Evolutionary conservation across 163 green algal genomes (phyloP).

Genomic region (Scenedesmus sp.): DNA sequence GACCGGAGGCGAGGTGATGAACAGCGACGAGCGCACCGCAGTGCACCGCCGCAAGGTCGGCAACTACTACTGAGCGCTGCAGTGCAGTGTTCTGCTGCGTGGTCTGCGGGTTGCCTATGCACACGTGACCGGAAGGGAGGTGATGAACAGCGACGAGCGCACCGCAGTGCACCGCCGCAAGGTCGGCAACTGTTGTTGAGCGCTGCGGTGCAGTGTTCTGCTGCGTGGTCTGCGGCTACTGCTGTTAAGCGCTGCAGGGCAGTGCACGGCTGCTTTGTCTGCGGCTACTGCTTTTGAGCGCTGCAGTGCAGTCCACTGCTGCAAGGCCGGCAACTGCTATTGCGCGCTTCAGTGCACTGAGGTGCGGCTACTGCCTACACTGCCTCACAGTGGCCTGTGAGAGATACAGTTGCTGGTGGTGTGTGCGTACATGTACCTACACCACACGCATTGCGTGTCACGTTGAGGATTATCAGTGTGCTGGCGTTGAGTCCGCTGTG

Average conservation of each 20-base stretch:
- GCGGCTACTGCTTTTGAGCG: slow-evolving; percentile 89
- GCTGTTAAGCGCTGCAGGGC: slow-evolving; percentile 86
- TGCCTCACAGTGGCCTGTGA: no score
- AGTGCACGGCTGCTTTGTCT: slow-evolving; percentile 92
- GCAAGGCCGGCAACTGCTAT: slow-evolving; percentile 65
- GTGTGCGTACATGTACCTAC: no score
- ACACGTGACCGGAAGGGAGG: slow-evolving; percentile 57
- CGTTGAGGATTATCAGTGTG: no score
- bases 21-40: slow-evolving; percentile 85
- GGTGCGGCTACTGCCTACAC: slow-evolving; percentile 87
- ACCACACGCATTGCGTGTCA: no score
- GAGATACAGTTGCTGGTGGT: no score
- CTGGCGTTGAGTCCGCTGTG: no score
- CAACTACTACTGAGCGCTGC: slow-evolving; percentile 87
- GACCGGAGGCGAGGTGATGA: slow-evolving; percentile 82
- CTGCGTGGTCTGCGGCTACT: slow-evolving; percentile 59
- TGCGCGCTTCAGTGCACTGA: slow-evolving; percentile 87
- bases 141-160: slow-evolving; percentile 80
- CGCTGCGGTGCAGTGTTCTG: not conserved
- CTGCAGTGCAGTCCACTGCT: not conserved
- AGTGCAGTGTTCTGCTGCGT: no score
- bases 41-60: slow-evolving; percentile 94
- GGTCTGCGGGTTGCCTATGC: no score
- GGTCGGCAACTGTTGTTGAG: slow-evolving; percentile 93
- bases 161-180: slow-evolving; percentile 96